Base-by-base conservation (phyloP, 2,329 filamentous ascomycete genomes). In the Pleoardoris graminearum region DNA sequence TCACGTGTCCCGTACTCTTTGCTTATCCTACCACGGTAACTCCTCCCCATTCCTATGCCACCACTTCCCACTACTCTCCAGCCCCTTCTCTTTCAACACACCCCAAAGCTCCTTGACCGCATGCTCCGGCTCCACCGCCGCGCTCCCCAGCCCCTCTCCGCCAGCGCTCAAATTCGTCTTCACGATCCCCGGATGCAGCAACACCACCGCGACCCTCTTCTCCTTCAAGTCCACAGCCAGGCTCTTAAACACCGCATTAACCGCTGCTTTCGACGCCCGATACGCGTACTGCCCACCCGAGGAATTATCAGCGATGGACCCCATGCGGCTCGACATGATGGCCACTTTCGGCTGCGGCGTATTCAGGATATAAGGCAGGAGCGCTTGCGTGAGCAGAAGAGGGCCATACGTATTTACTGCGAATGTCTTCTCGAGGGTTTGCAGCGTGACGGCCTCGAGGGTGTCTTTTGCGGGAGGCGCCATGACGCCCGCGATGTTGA, bases 11-110 rank as follows among this genome's bases (percentile, higher is more conserved):
- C n/a, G n/a, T n/a, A n/a, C n/a, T n/a, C n/a, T n/a, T n/a, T n/a
- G n/a, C n/a, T n/a, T n/a, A n/a, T n/a, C n/a, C n/a, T n/a, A 79
- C 76, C 76, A 79, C 3, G 73, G 74, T 53, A 79, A 53, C 50
- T 78, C 76, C 36, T 69, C 65, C 1, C 76, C 76, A 52, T 74
- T 77, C 4, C 76, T 55, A 66, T 78, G 76, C 68, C 71, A 78
- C 55, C 77, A 79, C 53, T 55, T 77, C 29, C 76, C 77, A 11
- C 70, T 75, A 27, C 74, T 72, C 43, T 74, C 70, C 17, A 77
- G 57, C 1, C 61, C 66, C 58, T 78, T 77, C n/a, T 55, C 53
- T 53, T 63, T 67, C 43, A 77, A 55, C 6, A 79, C 70, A 35
- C 58, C 58, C 75, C 73, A 79, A 50, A 79, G 54, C 63, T 79